Base-by-base conservation (phyloP, 73 alveolate species). In the Tetrahymena thermophila region DNA sequence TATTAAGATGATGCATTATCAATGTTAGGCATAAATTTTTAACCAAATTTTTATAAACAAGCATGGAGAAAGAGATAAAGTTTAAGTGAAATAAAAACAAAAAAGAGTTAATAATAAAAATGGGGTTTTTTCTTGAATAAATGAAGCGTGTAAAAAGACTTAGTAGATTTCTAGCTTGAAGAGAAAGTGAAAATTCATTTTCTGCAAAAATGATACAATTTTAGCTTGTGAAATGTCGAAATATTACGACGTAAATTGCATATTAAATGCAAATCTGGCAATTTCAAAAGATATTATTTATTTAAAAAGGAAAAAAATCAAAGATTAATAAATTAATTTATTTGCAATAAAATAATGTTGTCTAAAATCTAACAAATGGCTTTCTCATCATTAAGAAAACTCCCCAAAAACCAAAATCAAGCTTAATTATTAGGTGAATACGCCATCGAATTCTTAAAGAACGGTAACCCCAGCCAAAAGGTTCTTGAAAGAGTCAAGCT, bases 401-500 rank as follows among this genome's bases (percentile, higher is more conserved):
- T 71, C 89, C 37, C 89, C 37, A 71, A 31, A 71, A 95, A 95
- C 85, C 58, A 43, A 56, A 95, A 95, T 35, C 94, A 95, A 95
- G 97, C 97, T 43, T 85, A 94, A 95, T 93, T 56, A 37, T 95
- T 95, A 93, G 97, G 97, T 84, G 97, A 95, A 38, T 95, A 89
- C 85, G 95, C 97, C 9, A 85, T 95, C 35, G 95, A 95, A n/a
- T 95, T 95, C 95, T 43, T 95, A 38, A 95, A 95, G 44, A 95
- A 85, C 57, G 97, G 97, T 43, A 95, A 57, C 40, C 97, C 97
- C 23, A 96, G 96, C 85, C 56, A 42, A 28, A 37, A 96, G 93
- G 98, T 97, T 25, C 93, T 94, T 43, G 97, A 97, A 44, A 94
- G 98, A 94, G 97, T 96, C 19, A 96, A 94, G 56, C 96, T 98